These are phyloP conservation scores for Isabelozyma pseudorhagii DNA, from an alignment of 805 yeast species.

Conservation along the genomic window DNA sequence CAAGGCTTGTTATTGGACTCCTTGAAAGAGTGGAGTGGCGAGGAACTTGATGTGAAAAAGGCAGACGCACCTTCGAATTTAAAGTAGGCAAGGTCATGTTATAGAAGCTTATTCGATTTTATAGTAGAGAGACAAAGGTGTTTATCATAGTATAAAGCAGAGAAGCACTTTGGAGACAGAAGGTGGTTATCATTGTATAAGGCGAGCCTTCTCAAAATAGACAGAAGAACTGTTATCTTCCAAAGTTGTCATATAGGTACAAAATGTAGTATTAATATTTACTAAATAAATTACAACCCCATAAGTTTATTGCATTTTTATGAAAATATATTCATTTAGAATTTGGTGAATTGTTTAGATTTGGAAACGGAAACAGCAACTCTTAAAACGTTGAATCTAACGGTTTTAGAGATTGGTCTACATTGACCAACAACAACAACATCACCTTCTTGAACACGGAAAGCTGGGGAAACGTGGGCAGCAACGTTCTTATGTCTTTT, in stretches of 20 bases:
- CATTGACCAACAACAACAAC: slow-evolving; percentile 99
- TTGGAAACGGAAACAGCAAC: slow-evolving; percentile 86
- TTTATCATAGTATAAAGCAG: too few relatives aligned
- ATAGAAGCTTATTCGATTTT: too few relatives aligned
- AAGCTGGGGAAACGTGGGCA: slow-evolving; percentile 99
- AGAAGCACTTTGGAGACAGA: too few relatives aligned
- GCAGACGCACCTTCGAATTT: slow-evolving; percentile 57
- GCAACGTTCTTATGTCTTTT: slow-evolving; percentile 99
- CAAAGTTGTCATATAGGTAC: not conserved
- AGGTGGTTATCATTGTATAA: too few relatives aligned
- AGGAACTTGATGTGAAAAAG: slow-evolving; percentile 46
- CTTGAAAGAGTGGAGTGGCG: slow-evolving; percentile 63
- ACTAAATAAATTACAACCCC: not conserved
- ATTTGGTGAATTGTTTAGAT: slow-evolving; percentile 94
- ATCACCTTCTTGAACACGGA: slow-evolving; percentile 99
- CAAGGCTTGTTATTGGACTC: slow-evolving; percentile 49
- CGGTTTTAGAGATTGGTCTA: slow-evolving; percentile 99
- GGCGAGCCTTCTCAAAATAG: too few relatives aligned
- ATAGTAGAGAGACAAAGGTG: too few relatives aligned
- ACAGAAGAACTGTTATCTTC: too few relatives aligned
- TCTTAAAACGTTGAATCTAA: slow-evolving; percentile 98
- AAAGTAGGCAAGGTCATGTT: slow-evolving; percentile 7
- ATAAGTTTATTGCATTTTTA: not conserved
- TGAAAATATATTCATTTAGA: slow-evolving; percentile 48
- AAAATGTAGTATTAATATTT: not conserved